phyloP scores from a whole-genome alignment of 306 rosid genomes.

The Cucurbita ficifolia region DNA sequence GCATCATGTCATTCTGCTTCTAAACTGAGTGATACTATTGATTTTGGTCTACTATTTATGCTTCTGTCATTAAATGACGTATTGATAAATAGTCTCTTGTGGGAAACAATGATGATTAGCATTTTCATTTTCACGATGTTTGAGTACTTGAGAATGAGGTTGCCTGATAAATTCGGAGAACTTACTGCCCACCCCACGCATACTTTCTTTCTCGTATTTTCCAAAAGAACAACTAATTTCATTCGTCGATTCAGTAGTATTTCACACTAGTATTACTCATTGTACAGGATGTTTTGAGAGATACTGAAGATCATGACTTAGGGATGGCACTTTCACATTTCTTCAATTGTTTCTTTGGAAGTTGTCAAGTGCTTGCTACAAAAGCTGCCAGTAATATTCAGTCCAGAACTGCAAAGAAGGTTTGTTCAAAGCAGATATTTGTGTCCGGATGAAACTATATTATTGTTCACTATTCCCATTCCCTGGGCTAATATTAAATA shows the following conservation, averaged over 20 bases:
- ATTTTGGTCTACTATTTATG: background rate
- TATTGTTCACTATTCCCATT: background rate
- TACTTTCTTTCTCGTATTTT: background rate
- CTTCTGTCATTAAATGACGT: background rate
- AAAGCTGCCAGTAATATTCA: constrained; percentile 32
- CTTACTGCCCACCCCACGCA: background rate
- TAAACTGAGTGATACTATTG: background rate
- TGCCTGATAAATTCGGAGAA: background rate
- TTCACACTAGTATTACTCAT: background rate
- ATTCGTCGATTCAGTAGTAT: background rate
- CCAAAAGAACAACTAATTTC: background rate
- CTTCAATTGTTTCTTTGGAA: constrained; percentile 88
- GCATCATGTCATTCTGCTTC: background rate
- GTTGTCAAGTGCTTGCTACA: constrained; percentile 43
- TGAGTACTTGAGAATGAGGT: background rate
- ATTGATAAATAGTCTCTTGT: background rate
- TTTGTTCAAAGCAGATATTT: constrained; percentile 15
- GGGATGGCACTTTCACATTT: constrained; percentile 70
- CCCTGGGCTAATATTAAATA: background rate
- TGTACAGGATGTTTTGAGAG: constrained; percentile 73
- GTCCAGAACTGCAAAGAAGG: constrained; percentile 50
- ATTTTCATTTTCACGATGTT: background rate
- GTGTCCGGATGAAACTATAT: background rate
- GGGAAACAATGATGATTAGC: background rate
- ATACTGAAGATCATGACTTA: constrained; percentile 81